Base-by-base conservation (phyloP, 208 protist genomes). In the Crithidia sp. region DNA sequence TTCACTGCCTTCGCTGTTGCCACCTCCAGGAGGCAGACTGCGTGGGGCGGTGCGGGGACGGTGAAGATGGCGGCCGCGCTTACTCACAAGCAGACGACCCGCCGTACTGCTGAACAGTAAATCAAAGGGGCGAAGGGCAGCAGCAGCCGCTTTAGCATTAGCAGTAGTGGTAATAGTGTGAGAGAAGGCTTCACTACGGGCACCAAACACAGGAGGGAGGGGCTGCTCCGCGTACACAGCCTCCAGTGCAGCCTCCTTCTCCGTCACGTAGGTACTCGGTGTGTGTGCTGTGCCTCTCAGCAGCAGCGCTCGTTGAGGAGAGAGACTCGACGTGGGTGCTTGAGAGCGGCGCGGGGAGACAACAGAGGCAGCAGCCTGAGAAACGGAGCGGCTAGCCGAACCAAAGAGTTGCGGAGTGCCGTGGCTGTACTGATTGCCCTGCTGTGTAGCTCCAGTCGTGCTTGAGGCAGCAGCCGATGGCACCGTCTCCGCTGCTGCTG, bases 31-130 rank as follows among this genome's bases (percentile, higher is more conserved):
- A 36, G 36, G 63, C 28, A 61, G 56, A n/a, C 41, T 52, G 36
- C 52, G 7, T 4, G 66, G 5, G 39, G 68, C 41, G 9, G 58
- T 61, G 12, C 58, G 41, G 12, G 60, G 77, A 13, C 77, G 71
- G 37, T 77, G 55, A 47, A 82, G 36, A 7, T 67, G 61, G 4
- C 59, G 77, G 10, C 77, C 72, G 13, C 61, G 65, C 13, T 63
- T 59, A 50, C 69, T 69, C 49, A 75, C 55, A 4, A 83, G 68
- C 12, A 83, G 73, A 3, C 71, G 37, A 2, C 71, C 66, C 5
- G 78, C 78, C 2, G 61, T 73, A 12, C 7, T 63, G 78, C 39
- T 71, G 62, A 83, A 83, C 5, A 59, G 53, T 36, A 83, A 49
- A 2, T 61, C 71, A 0, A 40, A 7, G 17, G 16, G 41, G 2